Conservation (phyloP, 2,329 filamentous ascomycete genomes). For the Fusarium marasasianum region DNA sequence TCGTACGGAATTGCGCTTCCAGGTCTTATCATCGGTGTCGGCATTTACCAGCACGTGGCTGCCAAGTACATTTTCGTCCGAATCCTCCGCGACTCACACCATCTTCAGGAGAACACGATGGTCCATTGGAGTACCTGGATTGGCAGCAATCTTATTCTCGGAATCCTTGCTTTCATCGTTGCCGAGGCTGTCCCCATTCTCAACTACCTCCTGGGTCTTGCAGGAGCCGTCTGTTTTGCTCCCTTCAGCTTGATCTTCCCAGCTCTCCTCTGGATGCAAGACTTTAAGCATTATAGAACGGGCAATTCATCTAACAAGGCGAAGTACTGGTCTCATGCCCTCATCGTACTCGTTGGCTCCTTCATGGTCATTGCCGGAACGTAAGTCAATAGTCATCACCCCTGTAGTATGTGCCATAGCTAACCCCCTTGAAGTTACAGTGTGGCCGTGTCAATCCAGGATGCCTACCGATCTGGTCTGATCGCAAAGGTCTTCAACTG, state of each 20-base stretch:
- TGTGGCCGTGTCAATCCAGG: background rate
- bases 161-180: background rate
- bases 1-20: background rate
- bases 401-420: background rate
- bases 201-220: background rate
- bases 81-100: background rate
- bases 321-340: background rate
- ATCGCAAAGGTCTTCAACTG: background rate
- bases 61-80: background rate
- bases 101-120: background rate
- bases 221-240: background rate
- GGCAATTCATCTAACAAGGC: background rate
- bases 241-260: background rate
- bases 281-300: background rate
- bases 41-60: background rate
- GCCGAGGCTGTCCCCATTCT: background rate
- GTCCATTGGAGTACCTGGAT: background rate
- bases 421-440: background rate
- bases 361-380: conserved; percentile 1
- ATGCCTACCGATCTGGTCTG: background rate
- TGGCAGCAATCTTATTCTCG: background rate
- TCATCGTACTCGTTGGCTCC: background rate
- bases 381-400: background rate
- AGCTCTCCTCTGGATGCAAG: background rate
- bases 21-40: background rate